Conservation (phyloP, 345 rosid genomes). For the Anacardium occidentale region DNA sequence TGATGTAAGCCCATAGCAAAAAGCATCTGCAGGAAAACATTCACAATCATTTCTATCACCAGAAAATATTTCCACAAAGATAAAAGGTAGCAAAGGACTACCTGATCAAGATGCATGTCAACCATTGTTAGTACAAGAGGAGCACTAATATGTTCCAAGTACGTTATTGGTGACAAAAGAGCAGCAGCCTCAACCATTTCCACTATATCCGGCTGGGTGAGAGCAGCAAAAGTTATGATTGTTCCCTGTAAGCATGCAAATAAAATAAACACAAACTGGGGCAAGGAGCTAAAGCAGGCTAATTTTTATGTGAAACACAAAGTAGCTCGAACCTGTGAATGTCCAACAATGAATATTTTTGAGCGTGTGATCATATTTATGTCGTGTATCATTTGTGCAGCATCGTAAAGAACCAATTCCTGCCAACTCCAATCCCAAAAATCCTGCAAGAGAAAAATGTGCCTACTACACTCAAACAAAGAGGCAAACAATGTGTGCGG, state of each 20-base stretch:
- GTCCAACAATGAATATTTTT: constrained; percentile 81
- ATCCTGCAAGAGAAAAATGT: constrained; percentile 46
- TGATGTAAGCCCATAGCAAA: constrained; percentile 82
- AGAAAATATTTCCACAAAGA: constrained; percentile 20
- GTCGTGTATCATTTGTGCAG: constrained; percentile 64
- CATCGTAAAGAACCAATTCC: constrained; percentile 79
- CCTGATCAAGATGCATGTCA: constrained; percentile 86
- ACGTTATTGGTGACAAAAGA: constrained; percentile 82
- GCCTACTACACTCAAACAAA: constrained; percentile 7
- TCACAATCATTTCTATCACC: constrained; percentile 20
- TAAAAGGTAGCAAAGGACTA: constrained; percentile 24
- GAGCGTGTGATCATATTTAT: constrained; percentile 49
- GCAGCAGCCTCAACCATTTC: constrained; percentile 95
- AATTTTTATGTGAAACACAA: neutral
- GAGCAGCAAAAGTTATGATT: constrained; percentile 86
- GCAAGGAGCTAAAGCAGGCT: constrained; percentile 6
- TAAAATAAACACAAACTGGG: constrained; percentile 1
- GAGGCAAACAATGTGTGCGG: neutral
- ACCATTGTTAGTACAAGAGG: constrained; percentile 89
- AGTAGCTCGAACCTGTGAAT: constrained; percentile 69
- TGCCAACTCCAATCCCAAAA: constrained; percentile 99
- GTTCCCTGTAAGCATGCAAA: constrained; percentile 57
- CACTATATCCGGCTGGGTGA: constrained; percentile 63
- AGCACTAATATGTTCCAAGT: constrained; percentile 75
- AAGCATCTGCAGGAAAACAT: constrained; percentile 51